phyloP scores from a whole-genome alignment of 2,329 filamentous ascomycete genomes.

The Aureobasidium musti region DNA sequence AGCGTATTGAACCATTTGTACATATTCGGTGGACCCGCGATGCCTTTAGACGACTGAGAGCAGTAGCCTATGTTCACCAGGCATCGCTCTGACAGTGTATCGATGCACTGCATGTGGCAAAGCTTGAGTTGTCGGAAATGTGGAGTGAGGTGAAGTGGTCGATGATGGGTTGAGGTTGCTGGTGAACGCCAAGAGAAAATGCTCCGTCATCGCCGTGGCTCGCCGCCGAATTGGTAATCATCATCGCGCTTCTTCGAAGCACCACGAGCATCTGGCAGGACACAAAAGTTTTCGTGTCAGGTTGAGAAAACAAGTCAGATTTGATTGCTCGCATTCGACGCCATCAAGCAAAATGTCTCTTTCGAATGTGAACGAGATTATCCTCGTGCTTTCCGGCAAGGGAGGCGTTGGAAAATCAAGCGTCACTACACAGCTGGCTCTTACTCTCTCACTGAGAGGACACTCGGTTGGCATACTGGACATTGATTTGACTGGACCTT shows the following conservation, averaged over 20 bases:
- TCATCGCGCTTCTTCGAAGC: neutral
- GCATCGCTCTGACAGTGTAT: neutral
- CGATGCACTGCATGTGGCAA: neutral
- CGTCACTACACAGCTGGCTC: slow-evolving; percentile 91
- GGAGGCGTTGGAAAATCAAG: slow-evolving; percentile 98
- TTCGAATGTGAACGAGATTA: slow-evolving; percentile 71
- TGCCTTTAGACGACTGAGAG: neutral
- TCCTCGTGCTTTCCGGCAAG: slow-evolving; percentile 90
- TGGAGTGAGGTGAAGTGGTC: neutral
- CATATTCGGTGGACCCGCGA: neutral
- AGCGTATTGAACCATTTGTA: neutral
- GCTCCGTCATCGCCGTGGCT: slow-evolving; percentile 23
- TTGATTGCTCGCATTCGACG: neutral
- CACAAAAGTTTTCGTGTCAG: neutral
- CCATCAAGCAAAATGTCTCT: slow-evolving; percentile 59
- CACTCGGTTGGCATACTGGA: slow-evolving; percentile 93
- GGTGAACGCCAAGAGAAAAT: neutral
- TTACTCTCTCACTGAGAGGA: slow-evolving; percentile 81
- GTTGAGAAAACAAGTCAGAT: neutral
- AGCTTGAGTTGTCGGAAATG: neutral
- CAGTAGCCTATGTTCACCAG: neutral
- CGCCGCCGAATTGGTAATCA: slow-evolving; percentile 25
- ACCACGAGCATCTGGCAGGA: neutral
- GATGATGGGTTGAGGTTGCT: neutral
- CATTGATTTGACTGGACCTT: slow-evolving; percentile 92